Base-by-base conservation (phyloP, 1,284 basidiomycete genomes). In the Coriolopsis trogii region DNA sequence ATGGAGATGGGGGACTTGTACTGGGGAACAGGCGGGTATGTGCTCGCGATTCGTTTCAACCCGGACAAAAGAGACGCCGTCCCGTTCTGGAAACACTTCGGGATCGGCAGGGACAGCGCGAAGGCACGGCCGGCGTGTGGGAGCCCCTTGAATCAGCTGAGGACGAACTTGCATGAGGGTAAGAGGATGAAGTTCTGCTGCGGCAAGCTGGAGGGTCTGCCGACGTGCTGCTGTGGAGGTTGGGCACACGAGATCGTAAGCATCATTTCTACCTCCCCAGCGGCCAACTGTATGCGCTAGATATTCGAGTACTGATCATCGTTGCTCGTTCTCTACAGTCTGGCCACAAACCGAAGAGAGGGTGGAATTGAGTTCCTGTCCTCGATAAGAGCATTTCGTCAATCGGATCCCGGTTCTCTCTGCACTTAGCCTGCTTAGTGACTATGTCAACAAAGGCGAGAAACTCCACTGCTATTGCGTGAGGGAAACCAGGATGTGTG, bases 61-160 rank as follows among this genome's bases (percentile, higher is more conserved):
- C 20, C 36, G 7, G n/a, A 40, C 31, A 20, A 18, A 2, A 18
- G 20, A 23, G 41, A 38, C 15, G 34, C 18, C 13, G 23, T 53
- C 8, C 34, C 45, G 16, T 53, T 43, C 51, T 47, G 45, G 51
- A 53, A 48, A 37, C 51, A 53, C 29, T 53, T 53, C 15, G 51
- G 45, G 3, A 53, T 53, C 36, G 41, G 26, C 28, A 29, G 12
- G 16, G 8, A 26, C 4, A 31, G 18, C 9, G 45, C 45, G 28
- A 7, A 6, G 18, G 51, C 51, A 31, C 6, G 2, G 15, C 39
- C 41, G 16, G 34, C 51, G 13, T 43, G 45, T 18, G 21, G 21
- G 21, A 25, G 16, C 20, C 33, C 45, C 1, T 36, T 33, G n/a
- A 36, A 39, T 29, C 40, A 38, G 30, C 28, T 53, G 12, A 18